phyloP scores from a whole-genome alignment of 1,284 basidiomycete species.

The Irpex sp. region DNA sequence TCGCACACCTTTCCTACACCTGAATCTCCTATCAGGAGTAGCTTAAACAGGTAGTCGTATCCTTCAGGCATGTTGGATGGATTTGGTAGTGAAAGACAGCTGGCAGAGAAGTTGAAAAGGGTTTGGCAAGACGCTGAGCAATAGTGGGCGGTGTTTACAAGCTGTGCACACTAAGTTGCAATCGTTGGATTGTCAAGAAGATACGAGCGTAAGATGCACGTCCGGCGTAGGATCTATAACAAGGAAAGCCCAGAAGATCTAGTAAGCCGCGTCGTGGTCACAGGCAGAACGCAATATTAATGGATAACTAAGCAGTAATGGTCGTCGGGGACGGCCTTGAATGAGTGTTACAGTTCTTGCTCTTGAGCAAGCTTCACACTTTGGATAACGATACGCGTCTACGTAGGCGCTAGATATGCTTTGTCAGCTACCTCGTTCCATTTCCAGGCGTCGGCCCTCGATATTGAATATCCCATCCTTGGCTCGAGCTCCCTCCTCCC shows the following conservation, averaged over 20 bases:
- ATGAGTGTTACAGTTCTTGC: too few relatives aligned
- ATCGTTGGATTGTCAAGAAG: not conserved
- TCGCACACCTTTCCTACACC: constrained; percentile 88
- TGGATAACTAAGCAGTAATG: too few relatives aligned
- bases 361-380: too few relatives aligned
- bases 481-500: too few relatives aligned
- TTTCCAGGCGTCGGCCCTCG: too few relatives aligned
- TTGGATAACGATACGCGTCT: too few relatives aligned
- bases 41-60: constrained; percentile 98
- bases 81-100: not conserved
- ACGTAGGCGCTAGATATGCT: too few relatives aligned
- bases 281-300: not conserved
- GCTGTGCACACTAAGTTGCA: not conserved
- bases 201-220: not conserved
- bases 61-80: constrained; percentile 72
- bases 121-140: constrained; percentile 9
- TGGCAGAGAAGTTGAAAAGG: constrained; percentile 12
- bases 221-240: not conserved
- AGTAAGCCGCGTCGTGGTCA: not conserved
- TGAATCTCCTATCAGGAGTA: constrained; percentile 88
- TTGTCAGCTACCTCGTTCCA: too few relatives aligned
- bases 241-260: not conserved
- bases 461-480: too few relatives aligned
- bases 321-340: too few relatives aligned
- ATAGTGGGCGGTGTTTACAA: not conserved